Percentiles rank a stretch among this genome's conserved stretches.
Evolutionary conservation across 192 early-diverging fungal species (phyloP).

Genomic region (Ambispora gerdemannii): DNA sequence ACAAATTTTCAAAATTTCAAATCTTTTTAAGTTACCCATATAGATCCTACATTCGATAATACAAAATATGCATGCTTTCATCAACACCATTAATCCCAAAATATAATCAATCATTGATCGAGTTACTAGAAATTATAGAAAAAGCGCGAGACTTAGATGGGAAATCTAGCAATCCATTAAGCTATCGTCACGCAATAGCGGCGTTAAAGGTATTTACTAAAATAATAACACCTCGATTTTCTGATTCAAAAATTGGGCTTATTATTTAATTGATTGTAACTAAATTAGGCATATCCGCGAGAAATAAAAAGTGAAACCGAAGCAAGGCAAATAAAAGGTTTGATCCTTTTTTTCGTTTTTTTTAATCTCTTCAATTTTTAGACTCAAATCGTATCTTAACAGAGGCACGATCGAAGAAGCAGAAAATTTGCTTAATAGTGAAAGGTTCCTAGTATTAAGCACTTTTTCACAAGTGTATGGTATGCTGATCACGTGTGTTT

Average conservation of each 20-base stretch:
- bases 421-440: conserved; percentile 9
- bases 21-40: too few relatives aligned
- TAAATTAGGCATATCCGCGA: conserved; percentile 31
- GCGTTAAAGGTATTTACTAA: conserved; percentile 31
- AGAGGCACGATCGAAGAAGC: conserved; percentile 33
- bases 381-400: too few relatives aligned
- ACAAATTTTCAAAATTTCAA: too few relatives aligned
- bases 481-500: conserved; percentile 3
- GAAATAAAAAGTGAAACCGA: conserved; percentile 32
- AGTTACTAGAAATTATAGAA: conserved; percentile 31
- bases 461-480: conserved; percentile 32
- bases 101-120: conserved; percentile 31
- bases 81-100: conserved; percentile 30
- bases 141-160: conserved; percentile 21
- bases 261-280: neutral
- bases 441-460: conserved; percentile 23
- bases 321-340: conserved; percentile 33
- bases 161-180: conserved; percentile 29
- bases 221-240: neutral
- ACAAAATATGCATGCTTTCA: conserved; percentile 38
- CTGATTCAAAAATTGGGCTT: neutral
- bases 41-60: conserved; percentile 34
- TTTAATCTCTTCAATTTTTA: conserved; percentile 26
- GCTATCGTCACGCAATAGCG: conserved; percentile 35
- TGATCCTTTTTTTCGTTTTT: neutral